Conservation (phyloP, 139 green algal species). For the Coelastrella sp. region DNA sequence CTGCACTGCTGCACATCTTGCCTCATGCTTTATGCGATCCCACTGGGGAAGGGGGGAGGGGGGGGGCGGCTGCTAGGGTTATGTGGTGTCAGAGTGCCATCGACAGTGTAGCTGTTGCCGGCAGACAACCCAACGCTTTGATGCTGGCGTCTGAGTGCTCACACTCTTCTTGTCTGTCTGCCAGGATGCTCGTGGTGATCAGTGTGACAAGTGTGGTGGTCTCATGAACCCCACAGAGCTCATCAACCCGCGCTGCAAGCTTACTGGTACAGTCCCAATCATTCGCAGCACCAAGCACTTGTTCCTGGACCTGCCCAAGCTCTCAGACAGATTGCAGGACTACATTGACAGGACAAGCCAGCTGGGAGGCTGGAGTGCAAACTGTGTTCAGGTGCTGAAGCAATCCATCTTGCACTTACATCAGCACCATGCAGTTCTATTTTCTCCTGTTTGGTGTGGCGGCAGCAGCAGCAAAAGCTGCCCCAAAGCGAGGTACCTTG, state of each 20-base stretch:
- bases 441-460: no score
- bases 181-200: constrained; percentile 73
- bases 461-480: no score
- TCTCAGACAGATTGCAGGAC: constrained; percentile 65
- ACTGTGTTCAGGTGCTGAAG: constrained; percentile 88
- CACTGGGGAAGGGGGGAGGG: no score
- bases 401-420: no score
- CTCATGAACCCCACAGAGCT: constrained; percentile 96
- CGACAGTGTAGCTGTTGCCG: no score
- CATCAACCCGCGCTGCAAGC: constrained; percentile 91
- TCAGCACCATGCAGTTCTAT: no score
- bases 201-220: constrained; percentile 93
- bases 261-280: constrained; percentile 80
- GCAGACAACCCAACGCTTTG: no score
- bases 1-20: no score
- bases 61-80: no score
- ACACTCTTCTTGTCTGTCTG: not conserved
- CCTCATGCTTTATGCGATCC: no score
- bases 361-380: constrained; percentile 85
- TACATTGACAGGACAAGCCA: constrained; percentile 81
- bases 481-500: no score
- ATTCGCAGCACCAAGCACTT: constrained; percentile 89
- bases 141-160: not conserved
- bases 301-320: constrained; percentile 94
- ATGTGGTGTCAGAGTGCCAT: no score